These are phyloP conservation scores for Penstemon davidsonii DNA, from an alignment of 257 asterid genomes.

Conservation along the genomic window DNA sequence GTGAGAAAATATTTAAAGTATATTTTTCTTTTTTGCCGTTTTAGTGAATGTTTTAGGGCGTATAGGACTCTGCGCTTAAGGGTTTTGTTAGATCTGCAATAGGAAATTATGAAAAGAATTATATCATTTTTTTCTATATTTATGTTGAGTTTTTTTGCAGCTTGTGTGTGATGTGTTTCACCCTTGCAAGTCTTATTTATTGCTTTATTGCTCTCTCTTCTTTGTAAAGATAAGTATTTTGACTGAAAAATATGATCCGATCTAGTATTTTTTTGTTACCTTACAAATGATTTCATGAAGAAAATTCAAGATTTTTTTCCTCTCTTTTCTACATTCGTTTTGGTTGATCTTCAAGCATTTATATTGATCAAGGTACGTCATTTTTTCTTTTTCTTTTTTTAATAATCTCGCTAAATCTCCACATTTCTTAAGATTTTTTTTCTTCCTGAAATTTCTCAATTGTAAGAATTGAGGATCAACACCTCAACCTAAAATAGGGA, in stretches of 20 bases:
- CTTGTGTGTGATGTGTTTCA: constrained; percentile 34
- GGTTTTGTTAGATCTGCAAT: constrained; percentile 94
- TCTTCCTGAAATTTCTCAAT: background rate
- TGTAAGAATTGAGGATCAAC: constrained; percentile 2
- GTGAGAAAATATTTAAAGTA: background rate
- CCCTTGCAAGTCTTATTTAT: background rate
- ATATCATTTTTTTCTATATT: constrained; percentile 49
- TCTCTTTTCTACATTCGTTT: constrained; percentile 13
- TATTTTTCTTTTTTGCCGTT: constrained; percentile 53
- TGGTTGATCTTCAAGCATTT: background rate
- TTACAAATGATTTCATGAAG: constrained; percentile 3
- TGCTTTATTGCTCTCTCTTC: constrained; percentile 24
- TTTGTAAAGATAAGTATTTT: background rate
- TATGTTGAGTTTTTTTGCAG: constrained; percentile 38
- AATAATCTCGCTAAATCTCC: background rate
- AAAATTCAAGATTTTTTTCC: constrained; percentile 20
- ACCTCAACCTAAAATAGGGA: background rate
- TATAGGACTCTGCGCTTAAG: constrained; percentile 73
- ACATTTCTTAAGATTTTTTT: background rate
- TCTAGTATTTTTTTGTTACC: constrained; percentile 22
- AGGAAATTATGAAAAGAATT: constrained; percentile 76
- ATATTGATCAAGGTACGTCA: background rate
- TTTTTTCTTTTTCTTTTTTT: background rate
- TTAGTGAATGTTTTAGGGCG: constrained; percentile 66
- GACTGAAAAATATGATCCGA: constrained; percentile 27